phyloP scores from a whole-genome alignment of 2,329 filamentous ascomycete genomes.

The Pseudofabraea citricarpa region DNA sequence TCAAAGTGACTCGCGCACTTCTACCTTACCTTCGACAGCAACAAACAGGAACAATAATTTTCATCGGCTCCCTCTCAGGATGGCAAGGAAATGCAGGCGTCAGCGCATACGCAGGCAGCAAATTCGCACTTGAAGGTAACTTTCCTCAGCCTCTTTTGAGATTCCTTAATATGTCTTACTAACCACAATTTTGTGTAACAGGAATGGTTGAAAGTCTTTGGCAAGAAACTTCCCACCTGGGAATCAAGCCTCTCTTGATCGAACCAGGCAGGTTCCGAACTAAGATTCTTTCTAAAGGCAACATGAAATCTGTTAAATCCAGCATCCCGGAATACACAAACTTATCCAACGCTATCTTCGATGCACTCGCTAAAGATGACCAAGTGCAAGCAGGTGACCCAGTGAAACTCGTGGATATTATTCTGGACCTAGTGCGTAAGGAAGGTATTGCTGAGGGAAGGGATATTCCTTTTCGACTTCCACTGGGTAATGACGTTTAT shows the following conservation, averaged over 20 bases:
- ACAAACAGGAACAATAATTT: constrained; percentile 28
- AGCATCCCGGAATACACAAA: constrained; percentile 7
- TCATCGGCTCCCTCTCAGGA: constrained; percentile 9
- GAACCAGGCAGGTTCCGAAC: constrained; percentile 48
- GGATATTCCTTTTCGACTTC: constrained; percentile 27
- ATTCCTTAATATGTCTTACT: neutral
- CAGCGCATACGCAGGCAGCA: constrained; percentile 9
- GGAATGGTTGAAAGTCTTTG: constrained; percentile 10
- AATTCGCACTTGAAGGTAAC: constrained; percentile 11
- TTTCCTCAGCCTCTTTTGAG: neutral
- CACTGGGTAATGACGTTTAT: constrained; percentile 26
- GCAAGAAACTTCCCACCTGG: constrained; percentile 9
- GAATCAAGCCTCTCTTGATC: constrained; percentile 22
- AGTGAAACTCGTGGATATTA: constrained; percentile 30
- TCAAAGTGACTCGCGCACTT: constrained; percentile 43
- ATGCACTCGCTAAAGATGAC: constrained; percentile 18
- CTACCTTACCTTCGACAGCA: constrained; percentile 40
- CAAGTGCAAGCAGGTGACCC: constrained; percentile 36
- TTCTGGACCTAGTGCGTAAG: constrained; percentile 32
- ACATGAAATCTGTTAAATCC: constrained; percentile 1
- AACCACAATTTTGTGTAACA: neutral
- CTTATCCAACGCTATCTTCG: constrained; percentile 1
- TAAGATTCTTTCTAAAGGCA: constrained; percentile 28
- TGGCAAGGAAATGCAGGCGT: constrained; percentile 4
- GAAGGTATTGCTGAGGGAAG: constrained; percentile 27